Conservation (phyloP, 2,329 filamentous ascomycete genomes). For the Alternaria incomplexa region DNA sequence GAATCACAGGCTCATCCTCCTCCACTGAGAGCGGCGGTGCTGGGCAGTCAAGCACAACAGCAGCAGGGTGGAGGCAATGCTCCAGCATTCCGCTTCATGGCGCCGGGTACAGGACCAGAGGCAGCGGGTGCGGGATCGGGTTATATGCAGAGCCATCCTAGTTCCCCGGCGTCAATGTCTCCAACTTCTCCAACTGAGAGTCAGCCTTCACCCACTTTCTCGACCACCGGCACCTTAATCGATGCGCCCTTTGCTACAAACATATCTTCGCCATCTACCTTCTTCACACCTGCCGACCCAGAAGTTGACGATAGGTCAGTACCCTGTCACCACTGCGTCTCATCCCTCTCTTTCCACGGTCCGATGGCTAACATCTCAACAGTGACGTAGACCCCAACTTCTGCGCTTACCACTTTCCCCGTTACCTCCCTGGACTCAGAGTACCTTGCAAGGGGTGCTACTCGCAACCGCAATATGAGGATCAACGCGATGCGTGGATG, state of each 20-base stretch:
- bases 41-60: neutral
- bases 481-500: conserved; percentile 19
- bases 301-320: neutral
- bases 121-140: neutral
- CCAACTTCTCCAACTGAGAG: neutral
- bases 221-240: conserved; percentile 6
- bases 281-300: neutral
- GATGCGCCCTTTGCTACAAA: neutral
- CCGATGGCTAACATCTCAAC: neutral
- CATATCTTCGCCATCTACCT: neutral
- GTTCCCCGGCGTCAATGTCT: neutral
- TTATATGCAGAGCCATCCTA: neutral
- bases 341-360: neutral
- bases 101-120: neutral
- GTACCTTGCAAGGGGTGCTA: conserved; percentile 38
- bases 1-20: neutral
- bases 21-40: neutral
- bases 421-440: conserved; percentile 13
- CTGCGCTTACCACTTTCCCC: conserved; percentile 31
- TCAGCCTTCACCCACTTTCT: neutral
- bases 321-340: neutral
- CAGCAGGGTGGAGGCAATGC: neutral
- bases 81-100: conserved; percentile 11
- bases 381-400: conserved; percentile 11
- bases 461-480: conserved; percentile 20